Base-by-base conservation (phyloP, 2,329 filamentous ascomycete species). In the Epichloe festucae region DNA sequence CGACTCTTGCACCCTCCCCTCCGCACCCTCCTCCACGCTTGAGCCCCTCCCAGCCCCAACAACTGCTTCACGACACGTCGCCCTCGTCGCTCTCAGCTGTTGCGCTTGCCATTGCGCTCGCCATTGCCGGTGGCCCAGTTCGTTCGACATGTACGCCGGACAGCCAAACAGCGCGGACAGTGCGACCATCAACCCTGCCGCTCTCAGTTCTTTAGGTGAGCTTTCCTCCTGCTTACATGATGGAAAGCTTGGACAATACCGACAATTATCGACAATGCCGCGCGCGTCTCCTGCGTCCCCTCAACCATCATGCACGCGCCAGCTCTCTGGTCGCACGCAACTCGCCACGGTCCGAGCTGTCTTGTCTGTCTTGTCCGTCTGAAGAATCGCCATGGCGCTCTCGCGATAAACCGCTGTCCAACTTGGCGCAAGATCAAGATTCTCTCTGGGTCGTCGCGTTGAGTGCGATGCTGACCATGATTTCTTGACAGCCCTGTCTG, bases 171-270 rank as follows among this genome's bases (percentile, higher is more conserved):
- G 81, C 71, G 85, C 86, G 78, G 85, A 87, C 68, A 85, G 85
- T 75, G 87, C 85, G 67, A 94, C 89, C 66, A 93, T 95, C 76
- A 88, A 94, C 76, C 89, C 89, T 67, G 87, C 87, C 64, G 87
- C 85, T 58, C 78, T 95, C 73, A 89, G 85, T 73, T 84, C 83
- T 67, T 74, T 82, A 74, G 81, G 86, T 91, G 82, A 69, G 73
- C 44, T 40, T 34, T 47, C 41, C 5, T 36, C 27, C 46, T 43
- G 21, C 34, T 31, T 19, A 10, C 41, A 40, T 42, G 8, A 27
- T 41, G 19, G 34, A 11, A 15, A 35, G 52, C 48, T 12, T 42
- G 35, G 15, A 14, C 43, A n/a, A 19, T 36, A 1, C 8, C 43
- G 23, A 31, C 27, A 31, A 31, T 3, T 11, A 4, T 8, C 27